phyloP scores from a whole-genome alignment of 78 protist species.

The Dictyostelium firmibasis region DNA sequence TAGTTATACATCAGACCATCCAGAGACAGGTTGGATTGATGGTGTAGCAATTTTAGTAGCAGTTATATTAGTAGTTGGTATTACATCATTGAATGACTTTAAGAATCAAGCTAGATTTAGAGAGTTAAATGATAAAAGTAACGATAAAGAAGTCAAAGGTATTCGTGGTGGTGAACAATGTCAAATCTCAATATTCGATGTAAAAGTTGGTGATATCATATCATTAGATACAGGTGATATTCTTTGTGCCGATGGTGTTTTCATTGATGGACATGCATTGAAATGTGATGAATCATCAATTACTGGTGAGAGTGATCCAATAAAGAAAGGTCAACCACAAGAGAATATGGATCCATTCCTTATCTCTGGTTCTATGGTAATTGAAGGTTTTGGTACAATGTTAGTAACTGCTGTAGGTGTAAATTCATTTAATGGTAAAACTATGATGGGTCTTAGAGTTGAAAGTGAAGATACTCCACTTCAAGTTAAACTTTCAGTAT shows the following conservation, averaged over 20 bases:
- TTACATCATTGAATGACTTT: slow-evolving; percentile 92
- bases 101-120: slow-evolving; percentile 92
- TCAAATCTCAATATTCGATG: slow-evolving; percentile 71
- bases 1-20: slow-evolving; percentile 59
- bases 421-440: slow-evolving; percentile 84
- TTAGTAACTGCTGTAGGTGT: slow-evolving; percentile 83
- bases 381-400: slow-evolving; percentile 88
- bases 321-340: slow-evolving; percentile 70
- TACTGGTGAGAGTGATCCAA: slow-evolving; percentile 81
- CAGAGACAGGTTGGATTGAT: slow-evolving; percentile 92
- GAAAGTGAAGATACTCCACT: slow-evolving; percentile 92
- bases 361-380: slow-evolving; percentile 63
- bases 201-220: slow-evolving; percentile 94
- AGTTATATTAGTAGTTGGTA: slow-evolving; percentile 90
- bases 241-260: slow-evolving; percentile 91
- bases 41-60: slow-evolving; percentile 95
- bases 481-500: slow-evolving; percentile 86
- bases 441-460: slow-evolving; percentile 73
- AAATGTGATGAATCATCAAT: slow-evolving; percentile 82
- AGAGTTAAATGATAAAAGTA: slow-evolving; percentile 36
- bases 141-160: slow-evolving; percentile 68
- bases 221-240: slow-evolving; percentile 87
- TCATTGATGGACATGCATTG: slow-evolving; percentile 82
- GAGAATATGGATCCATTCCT: slow-evolving; percentile 51
- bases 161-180: slow-evolving; percentile 78